These are phyloP conservation scores for Colletotrichum coccodes DNA, from an alignment of 2,329 filamentous ascomycete genomes.

Conservation along the genomic window DNA sequence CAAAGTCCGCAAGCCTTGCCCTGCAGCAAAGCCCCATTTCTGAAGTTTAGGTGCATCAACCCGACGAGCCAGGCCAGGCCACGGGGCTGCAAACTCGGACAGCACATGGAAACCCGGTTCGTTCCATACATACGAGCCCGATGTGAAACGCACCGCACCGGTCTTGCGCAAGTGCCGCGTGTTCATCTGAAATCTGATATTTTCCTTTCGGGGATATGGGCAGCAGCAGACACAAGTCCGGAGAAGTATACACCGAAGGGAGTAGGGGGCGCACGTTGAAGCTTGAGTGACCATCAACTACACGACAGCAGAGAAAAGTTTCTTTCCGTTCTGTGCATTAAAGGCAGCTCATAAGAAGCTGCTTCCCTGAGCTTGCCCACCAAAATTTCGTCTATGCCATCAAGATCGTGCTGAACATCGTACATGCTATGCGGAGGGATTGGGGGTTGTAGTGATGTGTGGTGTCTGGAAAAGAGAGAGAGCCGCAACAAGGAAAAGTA, in stretches of 20 bases:
- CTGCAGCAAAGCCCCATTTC: neutral
- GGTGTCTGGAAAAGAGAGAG: neutral
- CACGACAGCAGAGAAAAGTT: neutral
- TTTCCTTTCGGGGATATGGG: neutral
- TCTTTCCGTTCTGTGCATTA: slow-evolving; percentile 3
- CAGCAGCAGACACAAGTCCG: neutral
- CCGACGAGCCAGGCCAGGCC: neutral
- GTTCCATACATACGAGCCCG: neutral
- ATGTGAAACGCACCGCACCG: neutral
- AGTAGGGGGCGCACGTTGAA: neutral
- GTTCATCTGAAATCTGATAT: slow-evolving; percentile 16
- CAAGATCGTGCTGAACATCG: slow-evolving; percentile 22
- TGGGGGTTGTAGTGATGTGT: neutral
- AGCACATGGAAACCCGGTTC: neutral
- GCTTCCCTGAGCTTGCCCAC: neutral
- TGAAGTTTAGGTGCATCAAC: too few species aligned
- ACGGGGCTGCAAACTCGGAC: neutral
- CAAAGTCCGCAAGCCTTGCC: neutral
- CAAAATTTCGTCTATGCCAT: slow-evolving; percentile 22
- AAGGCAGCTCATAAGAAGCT: neutral
- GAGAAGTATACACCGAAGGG: neutral
- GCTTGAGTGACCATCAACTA: neutral
- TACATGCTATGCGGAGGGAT: slow-evolving; percentile 23
- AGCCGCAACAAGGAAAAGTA: slow-evolving; percentile 13
- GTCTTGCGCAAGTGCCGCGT: neutral